Percentiles rank a stretch among this genome's conserved stretches.
phyloP scores from a whole-genome alignment of 495 filamentous ascomycete genomes.

The Hapsidospora chrysogenum region DNA sequence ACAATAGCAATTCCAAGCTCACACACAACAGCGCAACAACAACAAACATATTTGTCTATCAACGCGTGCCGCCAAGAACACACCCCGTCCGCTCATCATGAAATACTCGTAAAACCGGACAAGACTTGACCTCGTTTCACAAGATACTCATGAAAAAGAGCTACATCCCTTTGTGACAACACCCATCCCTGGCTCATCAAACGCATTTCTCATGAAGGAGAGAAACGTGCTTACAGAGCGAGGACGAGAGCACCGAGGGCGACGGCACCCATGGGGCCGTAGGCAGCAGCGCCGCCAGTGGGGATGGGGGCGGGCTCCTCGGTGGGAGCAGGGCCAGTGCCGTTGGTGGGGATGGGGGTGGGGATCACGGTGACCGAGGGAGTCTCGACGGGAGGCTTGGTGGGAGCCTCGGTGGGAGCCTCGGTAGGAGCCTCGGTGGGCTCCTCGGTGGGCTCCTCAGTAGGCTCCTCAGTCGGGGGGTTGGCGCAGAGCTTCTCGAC shows the following conservation, averaged over 20 bases:
- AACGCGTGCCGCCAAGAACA: too few species aligned
- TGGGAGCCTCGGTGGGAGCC: conserved; percentile 1
- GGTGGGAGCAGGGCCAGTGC: not conserved
- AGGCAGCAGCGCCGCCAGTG: conserved; percentile 9
- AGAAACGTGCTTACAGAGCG: too few species aligned
- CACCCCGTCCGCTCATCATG: too few species aligned
- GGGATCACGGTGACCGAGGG: not conserved
- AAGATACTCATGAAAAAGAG: too few species aligned
- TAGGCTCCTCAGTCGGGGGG: conserved; percentile 3
- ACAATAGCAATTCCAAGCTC: too few species aligned
- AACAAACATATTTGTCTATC: too few species aligned
- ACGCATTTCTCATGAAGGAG: too few species aligned
- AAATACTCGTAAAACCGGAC: too few species aligned
- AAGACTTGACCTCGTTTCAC: too few species aligned
- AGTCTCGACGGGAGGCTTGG: conserved; percentile 4
- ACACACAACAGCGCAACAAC: too few species aligned
- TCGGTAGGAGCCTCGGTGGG: not conserved
- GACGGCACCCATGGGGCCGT: conserved; percentile 8
- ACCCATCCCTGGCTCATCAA: too few species aligned
- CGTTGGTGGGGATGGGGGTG: conserved; percentile 1
- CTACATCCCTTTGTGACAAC: too few species aligned
- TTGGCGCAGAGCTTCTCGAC: conserved; percentile 17
- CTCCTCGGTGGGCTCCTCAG: conserved; percentile 1
- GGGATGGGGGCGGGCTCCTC: conserved; percentile 2
- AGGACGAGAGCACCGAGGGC: conserved; percentile 12